phyloP scores from a whole-genome alignment of 768 basidiomycete species.

The Russula foetens region DNA sequence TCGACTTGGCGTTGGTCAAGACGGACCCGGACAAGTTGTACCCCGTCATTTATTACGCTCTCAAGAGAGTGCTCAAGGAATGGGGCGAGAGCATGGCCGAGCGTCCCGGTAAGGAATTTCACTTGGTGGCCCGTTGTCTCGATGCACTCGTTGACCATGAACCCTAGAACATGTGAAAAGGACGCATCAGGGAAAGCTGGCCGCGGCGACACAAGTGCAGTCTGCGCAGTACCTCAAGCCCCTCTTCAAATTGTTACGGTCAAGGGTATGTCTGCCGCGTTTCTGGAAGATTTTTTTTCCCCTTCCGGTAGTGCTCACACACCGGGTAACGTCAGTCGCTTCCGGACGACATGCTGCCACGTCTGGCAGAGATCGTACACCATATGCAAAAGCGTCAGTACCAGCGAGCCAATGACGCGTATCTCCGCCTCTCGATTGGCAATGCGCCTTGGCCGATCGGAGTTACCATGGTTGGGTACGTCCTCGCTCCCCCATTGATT shows the following conservation, averaged over 20 bases:
- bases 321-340: conserved; percentile 42
- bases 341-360: conserved; percentile 73
- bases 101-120: conserved; percentile 64
- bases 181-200: conserved; percentile 85
- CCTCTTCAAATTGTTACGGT: conserved; percentile 82
- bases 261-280: conserved; percentile 53
- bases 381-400: conserved; percentile 96
- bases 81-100: conserved; percentile 96
- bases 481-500: conserved; percentile 23
- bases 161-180: conserved; percentile 71
- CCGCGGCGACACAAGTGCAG: conserved; percentile 91
- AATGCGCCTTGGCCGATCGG: conserved; percentile 99
- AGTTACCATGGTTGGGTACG: conserved; percentile 95
- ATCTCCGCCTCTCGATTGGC: conserved; percentile 93
- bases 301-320: neutral
- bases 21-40: conserved; percentile 92
- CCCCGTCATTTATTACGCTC: conserved; percentile 91
- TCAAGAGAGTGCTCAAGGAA: conserved; percentile 88
- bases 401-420: conserved; percentile 93
- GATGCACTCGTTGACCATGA: neutral
- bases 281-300: neutral
- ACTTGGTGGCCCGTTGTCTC: neutral
- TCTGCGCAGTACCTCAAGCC: conserved; percentile 97
- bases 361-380: conserved; percentile 91
- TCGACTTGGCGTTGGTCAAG: conserved; percentile 80